Base-by-base conservation (phyloP, 2,329 filamentous ascomycete species). In the Sporothrix inflata region DNA sequence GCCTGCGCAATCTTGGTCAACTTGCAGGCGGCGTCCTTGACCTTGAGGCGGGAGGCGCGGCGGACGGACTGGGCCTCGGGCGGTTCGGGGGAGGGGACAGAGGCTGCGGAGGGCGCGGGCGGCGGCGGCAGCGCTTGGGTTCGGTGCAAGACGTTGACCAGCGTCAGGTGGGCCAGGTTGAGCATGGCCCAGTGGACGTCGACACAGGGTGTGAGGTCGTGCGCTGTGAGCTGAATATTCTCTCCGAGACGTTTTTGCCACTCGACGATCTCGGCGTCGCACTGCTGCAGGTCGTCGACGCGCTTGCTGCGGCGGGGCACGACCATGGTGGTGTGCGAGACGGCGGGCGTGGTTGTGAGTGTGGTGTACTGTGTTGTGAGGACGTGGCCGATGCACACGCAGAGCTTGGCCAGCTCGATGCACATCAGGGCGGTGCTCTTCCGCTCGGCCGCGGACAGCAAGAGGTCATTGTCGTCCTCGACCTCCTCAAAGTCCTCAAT, bases 331-430 rank as follows among this genome's bases (percentile, higher is more conserved):
- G 27, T 57, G 49, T 30, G 67, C 42, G 34, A 30, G 24, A 47
- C 61, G 21, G 40, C 24, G 1, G 63, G 61, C n/a, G 16, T 68
- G 6, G 53, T 68, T 24, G 61, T 57, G 19, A 73, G 53, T 9
- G 57, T 61, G 1, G 72, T 68, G 77, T 92, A 91, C 76, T 91
- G 90, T 69, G 89, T 88, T 0, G 87, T 87, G 11, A 92, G 83
- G 19, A 91, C 88, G 75, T 89, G 86, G 74, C 88, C 90, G 79
- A 91, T 89, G 78, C 87, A 89, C 14, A 90, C 84, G 77, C 89
- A 91, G 1, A 91, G 82, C 77, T 89, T 89, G 21, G 88, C 87
- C 77, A 91, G 90, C 76, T 90, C 88, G 71, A 92, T 89, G 79
- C 90, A 91, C 87, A 91, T 87, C 6, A 55, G 40, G 2, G 72